Base-by-base conservation (phyloP, 208 protist species). In the Trypanosomatidae sp. region DNA sequence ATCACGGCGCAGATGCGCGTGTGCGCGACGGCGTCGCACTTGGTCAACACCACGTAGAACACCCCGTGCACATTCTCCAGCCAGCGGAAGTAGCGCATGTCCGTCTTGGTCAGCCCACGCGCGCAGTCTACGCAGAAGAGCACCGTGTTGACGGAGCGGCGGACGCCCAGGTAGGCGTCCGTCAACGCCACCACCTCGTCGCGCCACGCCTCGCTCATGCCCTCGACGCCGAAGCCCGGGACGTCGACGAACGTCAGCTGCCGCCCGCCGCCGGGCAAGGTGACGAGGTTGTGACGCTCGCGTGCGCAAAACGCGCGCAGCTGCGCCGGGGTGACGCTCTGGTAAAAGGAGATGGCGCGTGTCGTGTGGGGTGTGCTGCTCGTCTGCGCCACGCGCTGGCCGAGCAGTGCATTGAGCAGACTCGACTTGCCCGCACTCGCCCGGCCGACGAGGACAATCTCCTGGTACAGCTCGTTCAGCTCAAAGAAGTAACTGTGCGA, bases 241-340 rank as follows among this genome's bases (percentile, higher is more conserved):
- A 94, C 52, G 46, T 94, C 86, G 16, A 94, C 86, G 71, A 94
- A 89, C 3, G 86, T 94, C 6, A 94, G 66, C 49, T 94, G 81
- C 15, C 81, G 61, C 0, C 86, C 86, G 20, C 75, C 72, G 38
- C 76, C 79, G 19, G 86, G 86, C 10, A 94, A 61, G 57, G 84
- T 89, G 24, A 94, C 79, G 6, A 94, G 58, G 33, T 89, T 81
- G 57, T 67, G 75, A 7, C 71, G 75, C 47, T 83, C 61, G 22
- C 52, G 53, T 11, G 58, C 66, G 32, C 83, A 67, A 53, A 82
- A 92, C 6, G 52, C 58, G 48, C 66, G 75, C 57, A 94, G 61
- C 50, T 79, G 63, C 40, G 87, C 73, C 23, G 81, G 70, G 3
- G 71, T 78, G 6, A 88, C 73, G 53, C 73, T 82, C 54, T 94